Percentiles rank a stretch among this genome's conserved stretches.
These are phyloP conservation scores for Dendrostoma leiphaemia DNA, from an alignment of 2,329 filamentous ascomycete genomes.

Conservation along the genomic window DNA sequence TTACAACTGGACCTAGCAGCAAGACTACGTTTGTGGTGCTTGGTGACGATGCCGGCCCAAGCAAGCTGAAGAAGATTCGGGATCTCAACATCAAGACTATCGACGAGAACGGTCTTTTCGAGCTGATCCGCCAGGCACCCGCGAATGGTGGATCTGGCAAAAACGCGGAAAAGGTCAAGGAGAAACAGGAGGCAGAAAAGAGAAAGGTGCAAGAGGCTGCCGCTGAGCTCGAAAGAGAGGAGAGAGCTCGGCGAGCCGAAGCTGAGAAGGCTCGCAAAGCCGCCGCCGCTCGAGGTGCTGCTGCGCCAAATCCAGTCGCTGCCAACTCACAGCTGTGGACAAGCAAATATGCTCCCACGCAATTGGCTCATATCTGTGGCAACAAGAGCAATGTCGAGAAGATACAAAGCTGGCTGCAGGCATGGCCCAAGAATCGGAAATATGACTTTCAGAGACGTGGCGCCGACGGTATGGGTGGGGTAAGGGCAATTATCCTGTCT, in stretches of 20 bases:
- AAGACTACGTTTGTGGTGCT: constrained; percentile 95
- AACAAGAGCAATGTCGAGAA: constrained; percentile 91
- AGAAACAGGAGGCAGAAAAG: constrained; percentile 83
- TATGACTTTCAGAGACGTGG: constrained; percentile 80
- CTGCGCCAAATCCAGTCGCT: constrained; percentile 32
- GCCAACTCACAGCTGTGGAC: constrained; percentile 78
- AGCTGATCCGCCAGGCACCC: constrained; percentile 76
- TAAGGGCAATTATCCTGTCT: constrained; percentile 90
- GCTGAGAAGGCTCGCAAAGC: constrained; percentile 54
- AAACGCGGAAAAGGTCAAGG: constrained; percentile 78
- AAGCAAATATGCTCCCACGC: constrained; percentile 87
- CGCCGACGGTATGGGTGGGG: constrained; percentile 77
- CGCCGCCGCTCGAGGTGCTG: constrained; percentile 41
- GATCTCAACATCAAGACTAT: constrained; percentile 84
- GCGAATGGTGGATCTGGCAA: constrained; percentile 85
- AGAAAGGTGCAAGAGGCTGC: constrained; percentile 79
- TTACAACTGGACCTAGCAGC: constrained; percentile 79
- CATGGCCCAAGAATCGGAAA: constrained; percentile 77
- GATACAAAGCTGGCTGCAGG: constrained; percentile 81
- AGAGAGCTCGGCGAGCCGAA: constrained; percentile 56
- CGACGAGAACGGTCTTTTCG: constrained; percentile 87
- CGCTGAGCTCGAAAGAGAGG: constrained; percentile 81
- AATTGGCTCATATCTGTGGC: constrained; percentile 85
- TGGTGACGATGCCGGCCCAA: constrained; percentile 87
- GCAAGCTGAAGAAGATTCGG: constrained; percentile 84